Base-by-base conservation (phyloP, 2,329 filamentous ascomycete genomes). In the Colletotrichum filicis region DNA sequence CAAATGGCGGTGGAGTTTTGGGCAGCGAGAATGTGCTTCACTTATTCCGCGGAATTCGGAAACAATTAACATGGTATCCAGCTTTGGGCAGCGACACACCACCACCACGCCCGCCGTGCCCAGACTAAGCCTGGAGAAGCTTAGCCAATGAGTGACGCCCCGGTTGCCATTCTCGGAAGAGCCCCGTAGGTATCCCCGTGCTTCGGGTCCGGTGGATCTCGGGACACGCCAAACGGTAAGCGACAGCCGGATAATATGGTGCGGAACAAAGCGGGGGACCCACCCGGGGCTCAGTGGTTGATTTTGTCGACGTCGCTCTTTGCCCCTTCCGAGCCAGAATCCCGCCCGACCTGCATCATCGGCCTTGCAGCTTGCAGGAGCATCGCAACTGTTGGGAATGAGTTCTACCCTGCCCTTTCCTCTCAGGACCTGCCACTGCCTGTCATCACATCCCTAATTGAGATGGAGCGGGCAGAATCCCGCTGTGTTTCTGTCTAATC, bases 161-260 rank as follows among this genome's bases (percentile, higher is more conserved):
- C 56, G 59, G 56, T 65, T 65, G 14, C 70, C 60, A 37, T 70
- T 73, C 66, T 70, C 60, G 66, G 70, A 56, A 70, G 32, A 56
- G 46, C 30, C 11, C 60, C 32, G 53, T 26, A 37, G 14, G 11
- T 46, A 30, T 22, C 28, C 42, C 42, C 22, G 22, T 59, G 19
- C 8, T 5, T n/a, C 57, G 42, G 30, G 26, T 22, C 55, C 65
- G 56, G 46, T 24, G 22, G 19, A 53, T 26, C 9, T 53, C 46
- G 61, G 42, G n/a, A 14, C 32, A 35, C 62, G 42, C 42, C 19
- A 24, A 16, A 6, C 53, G 19, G 35, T 26, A 64, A 37, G 28
- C 30, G 61, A 64, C 19, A 4, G 11, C 14, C 37, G 37, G 49
- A 14, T 32, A 30, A 4, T 5, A 19, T 30, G 42, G 56, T 49